Evolutionary conservation across 208 protist genomes (phyloP), one percentile per base, ranked within the genome.

Genomic region (Acanthamoeba royreba): DNA sequence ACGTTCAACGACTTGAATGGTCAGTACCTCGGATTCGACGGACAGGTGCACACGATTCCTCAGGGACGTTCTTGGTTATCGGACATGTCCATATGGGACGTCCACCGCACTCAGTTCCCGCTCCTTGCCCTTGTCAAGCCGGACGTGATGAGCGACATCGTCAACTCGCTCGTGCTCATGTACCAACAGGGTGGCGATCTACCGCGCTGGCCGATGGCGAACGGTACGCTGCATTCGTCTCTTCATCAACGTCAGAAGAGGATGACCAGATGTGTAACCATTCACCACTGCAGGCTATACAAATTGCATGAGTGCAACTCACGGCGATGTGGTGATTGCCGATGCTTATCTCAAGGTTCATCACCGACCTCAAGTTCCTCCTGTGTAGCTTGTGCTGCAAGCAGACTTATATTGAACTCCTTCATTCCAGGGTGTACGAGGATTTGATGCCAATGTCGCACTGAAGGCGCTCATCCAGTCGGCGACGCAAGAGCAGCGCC

Each of bases 51-150:
- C 40, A 0, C 15, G 5, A 4, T 92, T 9, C 15, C 33, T 7
- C 22, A 11, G 19, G 38, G 55, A 0, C 49, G 28, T 4, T n/a
- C 40, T n/a, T 92, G 35, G n/a, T 47, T 45, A 22, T 52, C 58
- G 33, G 87, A 92, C 61, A 92, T 92, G 87, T 49, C 31, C 42
- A 72, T 92, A 4, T 92, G 87, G 87, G 87, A 92, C 58, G 55
- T 33, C 58, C 87, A 92, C 43, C 49, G 87, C 28, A 79, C 58
- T 15, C 83, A 79, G 61, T n/a, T 58, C 22, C 61, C 87, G 42
- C 45, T 72, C 28, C 31, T 92, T 8, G 61, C 49, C 11, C 58
- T 92, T 9, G 25, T 92, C 7, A 33, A 28, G 33, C 87, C 87
- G 11, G 58, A 92, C 1, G 58, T 79, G n/a, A 40, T 35, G 45